Evolutionary conservation across 345 rosid genomes (phyloP), one percentile per base, ranked within the genome.

Genomic region (Sonneratia alba): DNA sequence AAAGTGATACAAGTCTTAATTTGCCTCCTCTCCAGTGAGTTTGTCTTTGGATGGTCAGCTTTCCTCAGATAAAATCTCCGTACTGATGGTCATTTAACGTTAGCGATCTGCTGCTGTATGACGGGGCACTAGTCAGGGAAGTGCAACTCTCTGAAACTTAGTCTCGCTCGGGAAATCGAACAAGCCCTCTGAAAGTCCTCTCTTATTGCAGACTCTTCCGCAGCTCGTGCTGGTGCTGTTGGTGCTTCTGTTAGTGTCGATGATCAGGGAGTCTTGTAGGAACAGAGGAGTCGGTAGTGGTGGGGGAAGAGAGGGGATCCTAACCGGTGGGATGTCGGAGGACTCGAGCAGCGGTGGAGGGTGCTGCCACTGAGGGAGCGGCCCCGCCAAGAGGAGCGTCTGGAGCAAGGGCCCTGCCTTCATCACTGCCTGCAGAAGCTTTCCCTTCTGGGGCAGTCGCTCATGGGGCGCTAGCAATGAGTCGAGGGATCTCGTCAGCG

Each of bases 261-360:
- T 70, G 75, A 67, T 73, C 70, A 74, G 55, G 24, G 90, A 74
- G 76, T 82, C 87, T 45, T 85, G 90, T 74, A 71, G 84, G 81
- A 81, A 82, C 62, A 77, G 74, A 70, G 82, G 81, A 15, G 79
- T 71, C 14, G 71, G 66, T 10, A 77, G 80, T 12, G 88, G 84
- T 10, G 81, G 77, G 55, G 89, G 80, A 7, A 91, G 88, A 34
- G 90, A 78, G 49, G 88, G 86, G 64, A 94, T 85, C 53, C 87
- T 85, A 27, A 90, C 97, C 1, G 93, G 97, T 63, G 99, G 99
- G 85, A 94, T 94, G 86, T 88, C 92, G 67, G 92, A 91, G 71
- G 93, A 83, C 55, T 90, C 88, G 0, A 94, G 90, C 38, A 95
- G 95, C 62, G 98, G 99, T 1, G 99, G 99, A 3, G 99, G 99